These are phyloP conservation scores for Tremellales sp. DNA, from an alignment of 1,284 basidiomycete genomes.

Conservation along the genomic window DNA sequence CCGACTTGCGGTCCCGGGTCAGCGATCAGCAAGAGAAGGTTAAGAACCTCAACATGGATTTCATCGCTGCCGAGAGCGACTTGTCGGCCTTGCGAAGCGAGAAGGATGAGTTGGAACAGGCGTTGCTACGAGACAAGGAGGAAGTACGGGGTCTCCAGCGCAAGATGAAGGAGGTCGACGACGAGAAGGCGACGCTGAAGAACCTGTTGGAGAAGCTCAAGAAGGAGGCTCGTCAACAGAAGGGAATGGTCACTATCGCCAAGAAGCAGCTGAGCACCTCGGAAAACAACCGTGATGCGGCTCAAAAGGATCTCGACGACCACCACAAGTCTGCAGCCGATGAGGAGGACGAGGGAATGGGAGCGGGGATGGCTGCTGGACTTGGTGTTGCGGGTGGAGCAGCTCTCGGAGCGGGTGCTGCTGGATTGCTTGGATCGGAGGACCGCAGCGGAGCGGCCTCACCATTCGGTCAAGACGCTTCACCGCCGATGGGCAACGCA, in stretches of 20 bases:
- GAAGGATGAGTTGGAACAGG: slow-evolving; percentile 86
- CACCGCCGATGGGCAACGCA: slow-evolving; percentile 2
- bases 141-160: slow-evolving; percentile 82
- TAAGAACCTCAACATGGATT: slow-evolving; percentile 68
- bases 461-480: slow-evolving; percentile 8
- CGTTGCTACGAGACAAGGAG: slow-evolving; percentile 87
- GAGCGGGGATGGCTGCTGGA: slow-evolving; percentile 42
- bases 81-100: slow-evolving; percentile 83
- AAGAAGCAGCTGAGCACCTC: slow-evolving; percentile 88
- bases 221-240: slow-evolving; percentile 94
- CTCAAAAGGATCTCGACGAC: slow-evolving; percentile 67
- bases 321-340: slow-evolving; percentile 57
- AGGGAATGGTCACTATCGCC: slow-evolving; percentile 87
- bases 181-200: slow-evolving; percentile 69
- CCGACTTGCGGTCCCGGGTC: slow-evolving; percentile 68
- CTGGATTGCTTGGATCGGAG: not conserved
- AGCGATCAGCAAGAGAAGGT: slow-evolving; percentile 70
- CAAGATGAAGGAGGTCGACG: slow-evolving; percentile 75
- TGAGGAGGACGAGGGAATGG: slow-evolving; percentile 54
- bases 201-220: slow-evolving; percentile 78
- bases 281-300: slow-evolving; percentile 69
- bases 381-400: not conserved
- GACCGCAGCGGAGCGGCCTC: slow-evolving; percentile 52
- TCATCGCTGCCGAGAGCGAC: slow-evolving; percentile 89
- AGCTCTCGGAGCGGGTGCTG: not conserved